Base-by-base conservation (phyloP, 176 grass and related monocot genomes). In the Oryza brachyantha region DNA sequence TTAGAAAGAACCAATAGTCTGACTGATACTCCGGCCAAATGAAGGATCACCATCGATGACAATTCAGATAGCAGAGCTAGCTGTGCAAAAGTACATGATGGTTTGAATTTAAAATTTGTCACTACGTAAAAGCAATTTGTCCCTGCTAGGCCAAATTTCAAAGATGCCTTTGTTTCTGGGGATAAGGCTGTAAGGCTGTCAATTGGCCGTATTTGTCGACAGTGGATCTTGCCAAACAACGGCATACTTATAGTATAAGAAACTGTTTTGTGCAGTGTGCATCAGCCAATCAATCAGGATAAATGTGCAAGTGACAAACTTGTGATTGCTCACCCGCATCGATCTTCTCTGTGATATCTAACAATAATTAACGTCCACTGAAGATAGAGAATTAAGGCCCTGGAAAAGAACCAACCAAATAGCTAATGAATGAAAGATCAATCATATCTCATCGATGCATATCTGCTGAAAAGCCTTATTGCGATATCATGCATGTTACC, bases 181-280 rank as follows among this genome's bases (percentile, higher is more conserved):
- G 73, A 77, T 87, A 66, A 83, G 66, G 48, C 31, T 61, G 7
- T 72, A 61, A 28, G 32, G 72, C 28, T 77, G 66, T 29, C 73
- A 36, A 31, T 61, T 27, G 52, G 42, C 78, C 65, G 26, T 74
- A 74, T 74, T 37, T 74, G 35, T 28, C 29, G 46, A 48, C 26
- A 14, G 24, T 9, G 21, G 12, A 31, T 21, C 11, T 40, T 40
- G 54, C 29, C 77, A 75, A 69, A 36, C 3, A 8, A 46, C 16
- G 29, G 38, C 38, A 41, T 21, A 61, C n/a, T n/a, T 3, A 28
- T 32, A 32, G 4, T 32, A n/a, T 21, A 63, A 39, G 16, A 46
- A 86, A 75, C 39, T 6, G 9, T 80, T 36, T 14, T 5, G 19
- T 39, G 14, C 2, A 9, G 48, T 61, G 48, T 61, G 8, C 40